Conservation (phyloP, 1,139 yeast species). For the Magnusiomyces ingens region DNA sequence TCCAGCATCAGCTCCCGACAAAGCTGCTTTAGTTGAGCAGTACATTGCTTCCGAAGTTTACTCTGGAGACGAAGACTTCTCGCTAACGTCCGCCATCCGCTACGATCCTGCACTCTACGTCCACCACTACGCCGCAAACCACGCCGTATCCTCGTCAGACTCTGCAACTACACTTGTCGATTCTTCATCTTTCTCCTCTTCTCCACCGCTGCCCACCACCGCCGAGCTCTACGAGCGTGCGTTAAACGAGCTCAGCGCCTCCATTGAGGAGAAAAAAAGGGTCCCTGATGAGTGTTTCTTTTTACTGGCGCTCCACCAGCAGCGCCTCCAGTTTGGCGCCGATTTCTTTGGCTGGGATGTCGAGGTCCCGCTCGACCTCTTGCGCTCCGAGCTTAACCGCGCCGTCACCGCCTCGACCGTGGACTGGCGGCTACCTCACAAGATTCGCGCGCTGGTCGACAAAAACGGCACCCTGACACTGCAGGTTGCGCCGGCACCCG, state of each 20-base stretch:
- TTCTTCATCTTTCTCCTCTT: too few species aligned
- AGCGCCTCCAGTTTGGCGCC: conserved; percentile 50
- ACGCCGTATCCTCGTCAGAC: background rate
- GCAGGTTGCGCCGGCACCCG: conserved; percentile 43
- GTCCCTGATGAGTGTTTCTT: conserved; percentile 35
- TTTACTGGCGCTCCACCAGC: conserved; percentile 56
- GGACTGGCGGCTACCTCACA: conserved; percentile 3
- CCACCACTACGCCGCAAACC: background rate
- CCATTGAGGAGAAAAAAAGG: background rate
- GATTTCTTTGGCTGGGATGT: conserved; percentile 48
- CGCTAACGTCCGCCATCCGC: conserved; percentile 49
- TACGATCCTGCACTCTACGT: conserved; percentile 52
- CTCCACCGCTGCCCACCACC: too few species aligned
- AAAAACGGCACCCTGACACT: conserved; percentile 45
- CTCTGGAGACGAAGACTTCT: background rate
- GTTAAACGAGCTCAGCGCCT: too few species aligned
- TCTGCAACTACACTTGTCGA: too few species aligned
- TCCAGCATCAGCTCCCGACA: background rate
- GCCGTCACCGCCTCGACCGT: conserved; percentile 30
- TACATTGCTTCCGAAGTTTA: background rate
- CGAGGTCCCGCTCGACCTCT: conserved; percentile 38
- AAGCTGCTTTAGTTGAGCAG: background rate
- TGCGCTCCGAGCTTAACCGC: conserved; percentile 42
- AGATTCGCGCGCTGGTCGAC: conserved; percentile 51
- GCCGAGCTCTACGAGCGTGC: too few species aligned